Evolutionary conservation across 768 basidiomycete species (phyloP), one percentile per base, ranked within the genome.

Genomic region (Amanita fuliginea): DNA sequence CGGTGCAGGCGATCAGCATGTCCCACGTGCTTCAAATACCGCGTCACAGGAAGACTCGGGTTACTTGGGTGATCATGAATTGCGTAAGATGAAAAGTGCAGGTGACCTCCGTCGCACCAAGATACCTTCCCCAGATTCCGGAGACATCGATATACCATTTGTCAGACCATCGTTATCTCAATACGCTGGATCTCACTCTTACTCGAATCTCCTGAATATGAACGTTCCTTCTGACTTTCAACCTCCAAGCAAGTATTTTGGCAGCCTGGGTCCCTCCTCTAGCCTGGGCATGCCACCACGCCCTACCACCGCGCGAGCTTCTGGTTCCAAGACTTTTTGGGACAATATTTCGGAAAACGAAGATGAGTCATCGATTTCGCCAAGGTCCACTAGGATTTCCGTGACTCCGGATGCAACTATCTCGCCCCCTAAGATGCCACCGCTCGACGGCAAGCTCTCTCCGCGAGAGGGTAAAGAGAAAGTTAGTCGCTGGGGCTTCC

Each of bases 401-500:
- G 43, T 54, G 24, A 46, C 50, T 40, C 53, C 53, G 28, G 54
- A 30, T 42, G 41, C 49, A 42, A 16, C 42, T 22, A 9, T 46
- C n/a, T 51, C 54, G 28, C 53, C 57, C 53, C 53, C 53, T 5
- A 47, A 49, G n/a, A 37, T 55, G 21, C 53, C 54, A 22, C 52
- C 52, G 8, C 46, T 42, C 10, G 51, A 42, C n/a, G 59, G 56
- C 26, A 60, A 60, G n/a, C 59, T 60, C 42, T 53, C 59, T 42
- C 13, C 52, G 19, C 65, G 64, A 49, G 70, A 71, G 26, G 65
- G 62, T 36, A 77, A 78, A 57, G 79, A 83, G 57, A 84, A 86
- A 63, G 68, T 69, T 34, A 81, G 82, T 47, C 82, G 88, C 49
- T 95, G 94, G 93, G 92, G 93, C 3, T 95, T 97, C 69, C 70